phyloP scores from a whole-genome alignment of 345 rosid species.

The Salix caprea region DNA sequence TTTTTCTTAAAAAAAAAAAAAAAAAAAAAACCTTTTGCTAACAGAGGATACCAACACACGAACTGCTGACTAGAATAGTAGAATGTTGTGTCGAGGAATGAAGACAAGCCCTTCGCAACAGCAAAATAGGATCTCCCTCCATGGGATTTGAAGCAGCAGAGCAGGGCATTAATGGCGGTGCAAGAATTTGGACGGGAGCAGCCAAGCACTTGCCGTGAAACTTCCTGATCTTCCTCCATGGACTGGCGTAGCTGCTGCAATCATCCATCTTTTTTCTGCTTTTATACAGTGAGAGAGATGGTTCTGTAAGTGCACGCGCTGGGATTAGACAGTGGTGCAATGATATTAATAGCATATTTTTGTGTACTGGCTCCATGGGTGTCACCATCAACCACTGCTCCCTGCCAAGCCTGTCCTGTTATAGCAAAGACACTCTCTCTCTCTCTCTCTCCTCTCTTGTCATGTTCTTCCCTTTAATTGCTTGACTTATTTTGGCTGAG shows the following conservation, averaged over 20 bases:
- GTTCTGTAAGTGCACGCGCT: conserved; percentile 7
- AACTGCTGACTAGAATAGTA: too few species aligned
- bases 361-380: background rate
- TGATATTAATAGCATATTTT: background rate
- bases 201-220: conserved; percentile 42
- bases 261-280: background rate
- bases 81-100: too few species aligned
- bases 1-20: too few species aligned
- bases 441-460: background rate
- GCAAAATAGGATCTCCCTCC: background rate
- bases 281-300: background rate
- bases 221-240: conserved; percentile 23
- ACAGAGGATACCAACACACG: background rate
- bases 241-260: background rate
- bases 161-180: background rate
- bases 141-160: too few species aligned
- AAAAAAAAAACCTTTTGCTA: too few species aligned
- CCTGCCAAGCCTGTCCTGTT: conserved; percentile 35
- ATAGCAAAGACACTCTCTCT: conserved; percentile 1
- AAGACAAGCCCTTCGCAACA: background rate
- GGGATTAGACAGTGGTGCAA: background rate
- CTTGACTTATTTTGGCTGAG: background rate
- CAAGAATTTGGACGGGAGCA: background rate
- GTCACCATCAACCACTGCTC: conserved; percentile 1
- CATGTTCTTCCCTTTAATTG: background rate